Base-by-base conservation (phyloP, 2,329 filamentous ascomycete species). In the Xylaria sp. region DNA sequence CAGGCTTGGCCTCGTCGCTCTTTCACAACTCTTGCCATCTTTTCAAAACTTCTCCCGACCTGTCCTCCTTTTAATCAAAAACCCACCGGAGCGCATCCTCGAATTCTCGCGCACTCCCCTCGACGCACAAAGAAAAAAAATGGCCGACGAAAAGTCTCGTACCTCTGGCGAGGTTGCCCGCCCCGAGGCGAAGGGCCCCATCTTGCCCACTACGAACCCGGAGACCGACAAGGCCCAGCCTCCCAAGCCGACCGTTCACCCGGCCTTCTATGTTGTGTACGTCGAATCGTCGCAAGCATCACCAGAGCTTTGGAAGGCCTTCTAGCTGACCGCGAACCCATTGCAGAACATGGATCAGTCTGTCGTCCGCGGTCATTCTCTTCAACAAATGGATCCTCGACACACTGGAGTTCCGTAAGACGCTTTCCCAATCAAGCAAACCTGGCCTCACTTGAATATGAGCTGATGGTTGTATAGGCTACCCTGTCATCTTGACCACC, bases 361-460 rank as follows among this genome's bases (percentile, higher is more conserved):
- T 97, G 73, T 96, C 91, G 69, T 96, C 92, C 40, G 91, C 89
- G 67, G 92, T 97, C 71, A 99, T 99, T 72, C 81, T 99, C 59
- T 97, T 97, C 88, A 97, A 99, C 87, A 99, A 99, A 85, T 96
- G 91, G 86, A 91, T 99, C 68, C 83, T 97, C 59, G 87, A 93
- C 68, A 92, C 88, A 38, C 82, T 88, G 60, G 83, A 90, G 60
- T 97, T 97, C 80, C 84, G 88, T 91, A 82, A 80, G 87, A 50
- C 47, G 34, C 42, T 7, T 13, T 39, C 48, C 18, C n/a, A 39
- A 42, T 45, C 41, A n/a, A 52, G 37, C 8, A 29, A 18, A 38
- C 19, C 52, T 57, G 45, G 47, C 76, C 89, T 68, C 3, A 88
- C 84, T 67, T 88, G 85, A 56, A 39, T 46, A 46, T 44, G 59